Percentiles rank a stretch among this genome's conserved stretches.
Conservation (phyloP, 2,329 filamentous ascomycete species). For the Bipolaris zeicola region DNA sequence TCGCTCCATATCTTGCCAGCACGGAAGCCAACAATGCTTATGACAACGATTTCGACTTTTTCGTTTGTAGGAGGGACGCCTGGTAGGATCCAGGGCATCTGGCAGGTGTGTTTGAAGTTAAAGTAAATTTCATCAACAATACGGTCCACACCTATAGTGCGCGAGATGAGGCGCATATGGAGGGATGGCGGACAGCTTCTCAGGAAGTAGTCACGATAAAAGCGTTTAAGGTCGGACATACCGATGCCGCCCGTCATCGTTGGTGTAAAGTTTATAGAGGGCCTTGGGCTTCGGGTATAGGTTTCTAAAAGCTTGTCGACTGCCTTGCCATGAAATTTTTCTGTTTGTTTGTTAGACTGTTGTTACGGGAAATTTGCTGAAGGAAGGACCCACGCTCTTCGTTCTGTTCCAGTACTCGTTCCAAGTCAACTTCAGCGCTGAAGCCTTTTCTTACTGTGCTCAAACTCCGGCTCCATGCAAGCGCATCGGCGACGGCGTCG, state of each 20-base stretch:
- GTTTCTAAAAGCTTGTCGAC: conserved; percentile 47
- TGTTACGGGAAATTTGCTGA: too few relatives aligned
- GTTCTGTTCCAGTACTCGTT: conserved; percentile 52
- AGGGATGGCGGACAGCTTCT: conserved; percentile 54
- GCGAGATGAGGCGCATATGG: conserved; percentile 60
- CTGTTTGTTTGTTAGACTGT: conserved; percentile 26
- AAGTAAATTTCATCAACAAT: conserved; percentile 67
- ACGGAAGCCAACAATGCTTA: conserved; percentile 62
- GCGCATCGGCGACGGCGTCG: conserved; percentile 65
- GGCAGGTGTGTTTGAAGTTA: conserved; percentile 61
- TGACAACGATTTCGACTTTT: conserved; percentile 62
- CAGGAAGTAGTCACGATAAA: conserved; percentile 64
- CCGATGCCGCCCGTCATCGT: conserved; percentile 56
- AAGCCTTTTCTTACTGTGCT: conserved; percentile 66
- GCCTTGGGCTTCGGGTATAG: conserved; percentile 43
- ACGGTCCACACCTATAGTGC: conserved; percentile 63
- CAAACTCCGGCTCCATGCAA: conserved; percentile 73
- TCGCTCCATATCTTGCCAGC: conserved; percentile 62
- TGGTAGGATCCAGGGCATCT: conserved; percentile 65
- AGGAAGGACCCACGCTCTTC: conserved; percentile 37
- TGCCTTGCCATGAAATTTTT: conserved; percentile 46
- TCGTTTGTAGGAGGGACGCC: conserved; percentile 62
- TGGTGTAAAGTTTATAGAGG: conserved; percentile 52
- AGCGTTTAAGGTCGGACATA: conserved; percentile 51
- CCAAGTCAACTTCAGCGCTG: conserved; percentile 53